These are phyloP conservation scores for Periconia digitata DNA, from an alignment of 2,329 filamentous ascomycete genomes.

Conservation along the genomic window DNA sequence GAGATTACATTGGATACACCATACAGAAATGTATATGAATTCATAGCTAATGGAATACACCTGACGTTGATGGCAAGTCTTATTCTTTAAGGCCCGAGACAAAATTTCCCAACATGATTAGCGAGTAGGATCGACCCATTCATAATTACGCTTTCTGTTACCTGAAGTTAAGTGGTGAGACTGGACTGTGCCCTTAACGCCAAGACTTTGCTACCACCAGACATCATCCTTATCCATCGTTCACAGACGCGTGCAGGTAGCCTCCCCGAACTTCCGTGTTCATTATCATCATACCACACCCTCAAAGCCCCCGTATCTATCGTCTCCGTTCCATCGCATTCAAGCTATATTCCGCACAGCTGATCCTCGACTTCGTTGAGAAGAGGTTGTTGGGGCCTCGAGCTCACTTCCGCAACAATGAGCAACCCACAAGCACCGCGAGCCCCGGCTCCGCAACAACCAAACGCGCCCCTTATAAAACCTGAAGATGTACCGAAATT, in stretches of 20 bases:
- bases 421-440: slow-evolving; percentile 35
- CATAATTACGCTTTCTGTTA: too few species aligned
- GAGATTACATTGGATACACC: too few species aligned
- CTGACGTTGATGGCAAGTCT: too few species aligned
- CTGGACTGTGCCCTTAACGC: background rate
- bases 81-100: too few species aligned
- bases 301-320: too few species aligned
- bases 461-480: slow-evolving; percentile 28
- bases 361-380: background rate
- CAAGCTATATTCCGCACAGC: background rate
- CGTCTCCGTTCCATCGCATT: too few species aligned
- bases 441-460: slow-evolving; percentile 20
- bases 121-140: too few species aligned
- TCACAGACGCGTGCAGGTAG: background rate
- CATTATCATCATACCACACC: background rate
- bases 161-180: too few species aligned
- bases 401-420: slow-evolving; percentile 25
- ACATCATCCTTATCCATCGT: background rate
- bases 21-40: too few species aligned
- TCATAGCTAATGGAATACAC: too few species aligned
- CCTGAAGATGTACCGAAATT: slow-evolving; percentile 40
- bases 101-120: too few species aligned
- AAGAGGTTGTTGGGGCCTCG: slow-evolving; percentile 2
- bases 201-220: background rate
- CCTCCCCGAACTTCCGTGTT: background rate